These are phyloP conservation scores for Cicer chorassanicum DNA, from an alignment of 306 rosid species.

Conservation along the genomic window DNA sequence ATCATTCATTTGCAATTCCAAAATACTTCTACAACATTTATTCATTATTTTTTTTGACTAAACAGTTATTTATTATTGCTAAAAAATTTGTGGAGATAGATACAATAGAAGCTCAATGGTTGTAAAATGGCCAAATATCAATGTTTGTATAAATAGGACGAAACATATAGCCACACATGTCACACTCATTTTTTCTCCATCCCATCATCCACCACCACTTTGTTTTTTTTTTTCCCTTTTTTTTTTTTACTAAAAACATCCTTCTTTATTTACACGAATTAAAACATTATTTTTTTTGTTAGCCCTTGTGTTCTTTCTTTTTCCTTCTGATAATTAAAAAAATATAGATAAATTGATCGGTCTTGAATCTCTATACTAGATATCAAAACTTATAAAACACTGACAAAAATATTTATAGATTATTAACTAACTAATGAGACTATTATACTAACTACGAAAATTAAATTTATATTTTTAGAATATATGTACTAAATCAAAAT, in stretches of 20 bases:
- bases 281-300: background rate
- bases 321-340: no score
- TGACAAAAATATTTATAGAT: no score
- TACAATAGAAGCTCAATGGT: background rate
- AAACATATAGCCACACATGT: conserved; percentile 34
- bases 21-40: conserved; percentile 8
- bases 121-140: conserved; percentile 7
- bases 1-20: background rate
- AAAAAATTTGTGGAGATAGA: background rate
- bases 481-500: no score
- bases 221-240: background rate
- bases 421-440: no score
- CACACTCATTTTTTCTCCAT: conserved; percentile 37
- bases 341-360: no score
- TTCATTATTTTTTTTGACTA: background rate
- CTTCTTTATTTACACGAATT: background rate
- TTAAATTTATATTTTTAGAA: no score
- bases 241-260: background rate
- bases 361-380: no score
- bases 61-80: no score
- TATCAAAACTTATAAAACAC: no score
- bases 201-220: conserved; percentile 36
- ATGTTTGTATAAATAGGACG: conserved; percentile 43
- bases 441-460: no score
- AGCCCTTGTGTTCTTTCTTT: background rate